Base-by-base conservation (phyloP, 306 rosid genomes). In the Sindora glabra region DNA sequence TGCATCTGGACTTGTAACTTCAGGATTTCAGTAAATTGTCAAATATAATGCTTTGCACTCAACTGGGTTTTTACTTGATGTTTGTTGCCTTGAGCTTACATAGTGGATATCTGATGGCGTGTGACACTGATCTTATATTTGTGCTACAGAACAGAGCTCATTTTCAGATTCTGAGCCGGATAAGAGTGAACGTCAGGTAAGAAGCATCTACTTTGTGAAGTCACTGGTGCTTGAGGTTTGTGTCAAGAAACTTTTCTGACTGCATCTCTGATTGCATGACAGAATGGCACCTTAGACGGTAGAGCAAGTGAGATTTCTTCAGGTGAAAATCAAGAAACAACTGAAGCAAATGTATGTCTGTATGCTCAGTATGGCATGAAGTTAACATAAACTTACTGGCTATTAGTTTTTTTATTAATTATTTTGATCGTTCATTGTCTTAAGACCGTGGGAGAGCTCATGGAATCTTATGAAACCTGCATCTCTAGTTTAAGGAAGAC, bases 381-480 rank as follows among this genome's bases (percentile, higher is more conserved):
- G 13, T 58, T 42, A 22, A 26, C 22, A 40, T 60, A 38, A 65
- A 54, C 32, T 57, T 50, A 29, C 33, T 27, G 59, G 24, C 53
- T 53, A 59, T 58, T 56, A 32, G 53, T 54, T 29, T 21, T 26
- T 25, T 71, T 64, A 47, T 60, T 19, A 40, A 58, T 26, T 15
- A 47, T 63, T 55, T 68, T 54, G 48, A 68, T 73, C 49, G 42
- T 64, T 58, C 57, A 38, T 64, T 71, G 65, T 62, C 72, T 26
- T 56, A 69, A 94, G 99, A 86, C 99, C 48, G 97, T 72, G 73
- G 71, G 64, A 65, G 81, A 86, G 64, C 97, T 94, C 50, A 84
- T 77, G 88, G 66, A 45, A 53, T 73, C 87, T 66, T 94, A 94
- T 71, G 97, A 79, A 82, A 77, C 4, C 42, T 94, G 99, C 79